Base-by-base conservation (phyloP, 2,329 filamentous ascomycete genomes). In the Penicillium sp. region DNA sequence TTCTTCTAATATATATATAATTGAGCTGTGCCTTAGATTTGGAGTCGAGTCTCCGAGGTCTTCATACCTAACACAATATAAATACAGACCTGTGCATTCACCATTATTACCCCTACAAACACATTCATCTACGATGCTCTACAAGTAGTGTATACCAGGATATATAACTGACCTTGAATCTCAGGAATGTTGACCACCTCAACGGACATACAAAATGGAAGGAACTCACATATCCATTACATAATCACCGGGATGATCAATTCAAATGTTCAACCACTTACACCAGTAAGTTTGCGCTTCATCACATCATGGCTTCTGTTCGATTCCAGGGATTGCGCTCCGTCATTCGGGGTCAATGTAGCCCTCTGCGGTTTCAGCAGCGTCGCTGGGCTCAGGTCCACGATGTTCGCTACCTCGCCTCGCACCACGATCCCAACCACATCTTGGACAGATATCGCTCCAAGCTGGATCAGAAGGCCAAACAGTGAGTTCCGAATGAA, bases 341-440 rank as follows among this genome's bases (percentile, higher is more conserved):
- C 57, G 66, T 84, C 31, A 54, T 75, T 11, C 69, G 70, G 33
- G 63, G 60, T 16, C 65, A 63, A 7, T 63, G 63, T 5, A 67
- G 67, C 16, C 68, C 75, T 8, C 61, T 70, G 48, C 68, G 70
- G 2, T 45, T 48, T 19, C 69, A 72, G 53, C 93, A 97, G 75
- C 86, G 88, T 55, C 86, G 93, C 72, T 96, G 91, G 89, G 93
- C 93, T 2, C 91, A 91, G 68, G 92, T 97, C 29, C 91, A 96
- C 75, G 91, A 97, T 75, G 87, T 96, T 48, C 91, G 93, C 63
- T 96, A 93, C 80, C 84, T 96, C 46, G 89, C 89, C 59, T 95
- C 91, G 16, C 90, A 92, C 60, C 85, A 85, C 56, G 80, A 85
- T 56, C 82, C 87, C 47, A 73, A 70, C 24, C 82, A 83, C 66